Conservation (phyloP, 2,329 filamentous ascomycete genomes). For the Trichoderma atroviride region DNA sequence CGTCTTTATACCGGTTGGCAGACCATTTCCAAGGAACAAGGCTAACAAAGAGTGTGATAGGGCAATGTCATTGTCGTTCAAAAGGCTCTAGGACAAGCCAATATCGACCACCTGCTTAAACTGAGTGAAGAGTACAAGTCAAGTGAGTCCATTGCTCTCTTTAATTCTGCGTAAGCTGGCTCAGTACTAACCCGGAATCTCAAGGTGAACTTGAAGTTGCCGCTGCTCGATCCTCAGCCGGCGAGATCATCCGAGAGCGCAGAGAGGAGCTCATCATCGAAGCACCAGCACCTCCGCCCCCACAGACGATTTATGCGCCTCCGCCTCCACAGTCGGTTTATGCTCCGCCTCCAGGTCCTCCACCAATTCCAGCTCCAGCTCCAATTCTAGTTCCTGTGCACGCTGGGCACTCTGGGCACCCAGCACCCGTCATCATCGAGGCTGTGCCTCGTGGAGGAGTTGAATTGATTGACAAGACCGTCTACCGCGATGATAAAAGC, state of each 20-base stretch:
- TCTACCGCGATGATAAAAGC: slow-evolving; percentile 41
- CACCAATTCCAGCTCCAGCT: neutral
- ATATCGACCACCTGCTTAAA: slow-evolving; percentile 87
- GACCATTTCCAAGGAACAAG: neutral
- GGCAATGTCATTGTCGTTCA: slow-evolving; percentile 80
- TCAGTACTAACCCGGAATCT: slow-evolving; percentile 13
- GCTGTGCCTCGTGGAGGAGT: slow-evolving; percentile 40
- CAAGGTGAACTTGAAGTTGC: slow-evolving; percentile 50
- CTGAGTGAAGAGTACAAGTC: slow-evolving; percentile 77
- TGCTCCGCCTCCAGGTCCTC: neutral
- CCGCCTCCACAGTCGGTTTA: slow-evolving; percentile 32
- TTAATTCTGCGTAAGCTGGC: slow-evolving; percentile 27
- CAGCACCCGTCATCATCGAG: slow-evolving; percentile 39
- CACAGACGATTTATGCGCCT: slow-evolving; percentile 31
- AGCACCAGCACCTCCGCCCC: slow-evolving; percentile 31
- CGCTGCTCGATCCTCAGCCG: slow-evolving; percentile 51
- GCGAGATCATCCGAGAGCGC: slow-evolving; percentile 53
- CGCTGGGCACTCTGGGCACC: neutral
- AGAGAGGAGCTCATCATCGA: slow-evolving; percentile 46
- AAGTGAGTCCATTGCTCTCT: slow-evolving; percentile 44
- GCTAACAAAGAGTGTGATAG: slow-evolving; percentile 46
- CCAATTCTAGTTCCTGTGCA: neutral
- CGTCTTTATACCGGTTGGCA: neutral
- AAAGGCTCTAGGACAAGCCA: slow-evolving; percentile 82
- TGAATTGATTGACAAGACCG: slow-evolving; percentile 50